Percentiles rank a stretch among this genome's conserved stretches.
Evolutionary conservation across 805 yeast species (phyloP).

Genomic region (Maudiozyma saulgeensis): DNA sequence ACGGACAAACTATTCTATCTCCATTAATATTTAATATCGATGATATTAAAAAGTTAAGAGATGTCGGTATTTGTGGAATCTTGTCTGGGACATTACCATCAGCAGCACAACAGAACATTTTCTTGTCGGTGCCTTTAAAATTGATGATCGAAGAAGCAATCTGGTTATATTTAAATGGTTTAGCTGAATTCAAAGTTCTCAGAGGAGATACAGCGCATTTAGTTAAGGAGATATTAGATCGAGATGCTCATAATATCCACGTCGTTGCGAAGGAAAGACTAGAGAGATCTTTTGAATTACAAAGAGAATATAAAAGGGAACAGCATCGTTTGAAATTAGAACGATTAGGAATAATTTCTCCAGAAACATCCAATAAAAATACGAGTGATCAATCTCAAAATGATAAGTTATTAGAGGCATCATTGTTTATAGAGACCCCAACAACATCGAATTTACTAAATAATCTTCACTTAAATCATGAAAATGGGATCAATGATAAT

Average conservation of each 20-base stretch:
- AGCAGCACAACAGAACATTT: constrained; percentile 91
- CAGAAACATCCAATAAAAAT: neutral
- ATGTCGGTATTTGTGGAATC: constrained; percentile 62
- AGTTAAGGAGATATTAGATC: constrained; percentile 1
- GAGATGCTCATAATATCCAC: neutral
- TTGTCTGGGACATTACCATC: constrained; percentile 74
- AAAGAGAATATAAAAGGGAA: constrained; percentile 14
- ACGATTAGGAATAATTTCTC: constrained; percentile 9
- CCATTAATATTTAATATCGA: constrained; percentile 53
- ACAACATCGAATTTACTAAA: constrained; percentile 8
- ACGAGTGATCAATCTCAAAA: neutral
- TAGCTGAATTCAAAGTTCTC: constrained; percentile 34
- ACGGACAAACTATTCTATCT: constrained; percentile 11
- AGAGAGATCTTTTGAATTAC: constrained; percentile 12
- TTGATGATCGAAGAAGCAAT: constrained; percentile 63
- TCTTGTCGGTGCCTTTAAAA: constrained; percentile 73
- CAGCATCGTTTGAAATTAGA: constrained; percentile 16
- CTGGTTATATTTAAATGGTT: constrained; percentile 44
- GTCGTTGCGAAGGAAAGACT: constrained; percentile 3
- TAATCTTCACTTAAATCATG: neutral
- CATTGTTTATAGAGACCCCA: constrained; percentile 18
- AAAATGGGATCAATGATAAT: neutral
- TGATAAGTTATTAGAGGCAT: constrained; percentile 14
- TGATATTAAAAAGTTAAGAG: constrained; percentile 45
- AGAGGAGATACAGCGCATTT: constrained; percentile 29